These are phyloP conservation scores for Eimeria acervulina DNA, from an alignment of 169 alveolate species.

Conservation along the genomic window DNA sequence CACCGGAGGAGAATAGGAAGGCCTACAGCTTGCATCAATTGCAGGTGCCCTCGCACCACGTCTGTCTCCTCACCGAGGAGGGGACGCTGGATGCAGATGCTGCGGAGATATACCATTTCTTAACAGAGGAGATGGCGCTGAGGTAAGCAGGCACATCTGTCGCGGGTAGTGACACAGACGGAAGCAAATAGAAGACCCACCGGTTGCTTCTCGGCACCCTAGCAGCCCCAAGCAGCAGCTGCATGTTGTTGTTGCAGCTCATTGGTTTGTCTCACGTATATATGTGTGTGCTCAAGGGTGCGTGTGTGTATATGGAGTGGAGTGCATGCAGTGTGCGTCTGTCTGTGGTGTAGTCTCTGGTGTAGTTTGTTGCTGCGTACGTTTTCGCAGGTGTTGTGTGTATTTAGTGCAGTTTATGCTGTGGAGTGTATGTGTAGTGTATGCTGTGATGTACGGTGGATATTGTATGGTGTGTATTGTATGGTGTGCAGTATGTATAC, in stretches of 20 bases:
- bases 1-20: conserved; percentile 64
- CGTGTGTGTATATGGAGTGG: neutral
- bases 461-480: no score
- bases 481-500: no score
- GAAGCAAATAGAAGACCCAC: neutral
- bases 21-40: conserved; percentile 29
- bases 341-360: no score
- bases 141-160: conserved; percentile 42
- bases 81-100: conserved; percentile 45
- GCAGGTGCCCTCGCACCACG: conserved; percentile 78
- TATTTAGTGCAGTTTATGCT: neutral
- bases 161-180: neutral
- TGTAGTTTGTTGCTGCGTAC: no score
- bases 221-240: neutral
- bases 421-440: no score
- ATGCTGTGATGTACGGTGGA: neutral
- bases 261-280: neutral
- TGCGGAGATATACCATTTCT: conserved; percentile 64
- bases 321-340: no score
- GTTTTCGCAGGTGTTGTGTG: no score
- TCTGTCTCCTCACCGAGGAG: conserved; percentile 72
- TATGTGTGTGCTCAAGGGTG: neutral
- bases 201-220: neutral
- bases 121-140: conserved; percentile 74
- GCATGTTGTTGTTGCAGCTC: neutral